Evolutionary conservation across 2,329 filamentous ascomycete genomes (phyloP).

Genomic region (Diplodia corticola): DNA sequence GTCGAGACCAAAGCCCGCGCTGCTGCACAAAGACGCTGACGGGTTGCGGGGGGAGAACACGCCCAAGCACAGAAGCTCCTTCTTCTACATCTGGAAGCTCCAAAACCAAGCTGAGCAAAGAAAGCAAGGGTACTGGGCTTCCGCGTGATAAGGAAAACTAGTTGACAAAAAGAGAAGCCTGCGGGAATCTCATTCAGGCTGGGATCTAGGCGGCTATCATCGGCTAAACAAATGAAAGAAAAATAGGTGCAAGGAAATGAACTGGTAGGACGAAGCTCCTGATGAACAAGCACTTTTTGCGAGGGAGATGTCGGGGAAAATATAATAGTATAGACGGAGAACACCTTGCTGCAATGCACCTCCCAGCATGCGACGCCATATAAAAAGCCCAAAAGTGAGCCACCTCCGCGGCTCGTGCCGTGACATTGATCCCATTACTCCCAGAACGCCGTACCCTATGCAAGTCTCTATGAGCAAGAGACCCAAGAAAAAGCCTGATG

Average conservation of each 20-base stretch:
- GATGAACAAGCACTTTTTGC: constrained; percentile 19
- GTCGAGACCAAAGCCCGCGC: background rate
- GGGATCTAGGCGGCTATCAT: constrained; percentile 23
- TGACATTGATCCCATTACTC: constrained; percentile 23
- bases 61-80: constrained; percentile 4
- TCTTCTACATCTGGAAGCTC: constrained; percentile 20
- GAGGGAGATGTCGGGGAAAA: constrained; percentile 14
- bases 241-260: constrained; percentile 11
- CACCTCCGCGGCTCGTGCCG: constrained; percentile 24
- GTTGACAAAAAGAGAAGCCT: constrained; percentile 18
- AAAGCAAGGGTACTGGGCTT: constrained; percentile 8
- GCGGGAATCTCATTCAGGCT: constrained; percentile 24
- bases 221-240: constrained; percentile 13
- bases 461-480: constrained; percentile 22
- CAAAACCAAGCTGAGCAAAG: background rate
- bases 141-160: constrained; percentile 1
- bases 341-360: constrained; percentile 23
- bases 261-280: background rate
- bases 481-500: constrained; percentile 22
- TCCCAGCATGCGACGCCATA: constrained; percentile 23
- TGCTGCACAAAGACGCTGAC: background rate
- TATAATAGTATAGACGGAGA: constrained; percentile 22
- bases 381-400: constrained; percentile 18
- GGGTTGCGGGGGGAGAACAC: background rate
- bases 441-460: constrained; percentile 23